Evolutionary conservation across 306 rosid genomes (phyloP).

Genomic region (Sicyos baderoa): DNA sequence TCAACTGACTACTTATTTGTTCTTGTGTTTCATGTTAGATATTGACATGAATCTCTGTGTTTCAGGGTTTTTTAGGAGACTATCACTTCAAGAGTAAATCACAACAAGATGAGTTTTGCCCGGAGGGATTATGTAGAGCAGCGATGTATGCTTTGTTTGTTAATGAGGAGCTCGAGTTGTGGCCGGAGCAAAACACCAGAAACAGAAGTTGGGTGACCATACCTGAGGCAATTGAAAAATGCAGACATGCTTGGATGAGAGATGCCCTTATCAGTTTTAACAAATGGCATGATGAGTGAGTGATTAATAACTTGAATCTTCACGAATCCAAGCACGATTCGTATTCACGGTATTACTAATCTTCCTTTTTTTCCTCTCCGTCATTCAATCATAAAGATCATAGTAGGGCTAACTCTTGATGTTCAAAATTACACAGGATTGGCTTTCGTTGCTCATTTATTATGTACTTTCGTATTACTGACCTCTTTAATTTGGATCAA

Average conservation of each 20-base stretch:
- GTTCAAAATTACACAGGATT: no score
- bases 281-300: constrained; percentile 50
- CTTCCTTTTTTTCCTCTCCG: no score
- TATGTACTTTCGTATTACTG: no score
- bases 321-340: not conserved
- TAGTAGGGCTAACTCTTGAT: no score
- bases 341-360: not conserved
- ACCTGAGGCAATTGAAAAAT: constrained; percentile 50
- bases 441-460: no score
- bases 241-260: constrained; percentile 88
- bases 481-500: no score
- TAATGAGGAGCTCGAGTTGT: constrained; percentile 59
- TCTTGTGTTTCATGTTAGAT: not conserved
- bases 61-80: constrained; percentile 62
- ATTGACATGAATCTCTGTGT: not conserved
- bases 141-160: constrained; percentile 75
- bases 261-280: constrained; percentile 63
- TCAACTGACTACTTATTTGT: not conserved
- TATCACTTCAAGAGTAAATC: constrained; percentile 78
- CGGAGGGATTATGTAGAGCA: constrained; percentile 80
- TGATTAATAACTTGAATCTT: constrained; percentile 15
- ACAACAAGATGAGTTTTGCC: constrained; percentile 75
- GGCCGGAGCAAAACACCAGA: constrained; percentile 87
- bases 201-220: constrained; percentile 66
- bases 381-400: no score